Percentiles rank a stretch among this genome's conserved stretches.
phyloP scores from a whole-genome alignment of 305 asterid species.

The Fraxinus platypoda region DNA sequence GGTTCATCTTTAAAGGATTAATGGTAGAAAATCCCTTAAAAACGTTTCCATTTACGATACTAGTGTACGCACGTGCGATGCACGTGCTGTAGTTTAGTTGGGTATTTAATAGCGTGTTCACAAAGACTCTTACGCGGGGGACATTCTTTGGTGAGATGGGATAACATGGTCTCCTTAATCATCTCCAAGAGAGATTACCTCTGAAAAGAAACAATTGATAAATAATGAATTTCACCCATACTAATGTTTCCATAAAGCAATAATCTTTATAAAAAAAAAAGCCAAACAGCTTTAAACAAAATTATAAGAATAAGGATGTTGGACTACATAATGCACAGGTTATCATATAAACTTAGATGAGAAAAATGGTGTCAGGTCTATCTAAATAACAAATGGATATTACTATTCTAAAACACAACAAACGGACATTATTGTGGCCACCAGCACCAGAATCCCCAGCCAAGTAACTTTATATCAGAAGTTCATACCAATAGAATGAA shows the following conservation, averaged over 20 bases:
- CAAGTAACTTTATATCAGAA: background rate
- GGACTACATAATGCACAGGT: background rate
- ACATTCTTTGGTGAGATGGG: conserved; percentile 92
- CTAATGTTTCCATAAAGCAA: conserved; percentile 18
- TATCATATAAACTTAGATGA: background rate
- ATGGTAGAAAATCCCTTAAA: too few relatives aligned
- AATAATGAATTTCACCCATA: conserved; percentile 18
- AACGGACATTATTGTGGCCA: background rate
- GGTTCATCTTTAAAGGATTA: too few relatives aligned
- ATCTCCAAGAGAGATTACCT: conserved; percentile 90
- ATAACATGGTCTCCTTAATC: conserved; percentile 89
- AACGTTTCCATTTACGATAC: too few relatives aligned
- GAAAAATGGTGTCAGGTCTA: background rate
- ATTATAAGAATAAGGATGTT: background rate
- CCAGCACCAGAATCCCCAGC: background rate
- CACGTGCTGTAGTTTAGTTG: too few relatives aligned
- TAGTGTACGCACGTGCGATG: too few relatives aligned
- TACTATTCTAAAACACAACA: background rate
- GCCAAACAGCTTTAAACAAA: background rate
- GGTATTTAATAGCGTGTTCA: background rate
- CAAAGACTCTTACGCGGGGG: conserved; percentile 65
- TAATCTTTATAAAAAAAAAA: background rate
- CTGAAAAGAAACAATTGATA: conserved; percentile 45
- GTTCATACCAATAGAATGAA: background rate
- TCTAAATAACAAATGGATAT: background rate